phyloP scores from a whole-genome alignment of 2,329 filamentous ascomycete species.

The Penicillium sp. region DNA sequence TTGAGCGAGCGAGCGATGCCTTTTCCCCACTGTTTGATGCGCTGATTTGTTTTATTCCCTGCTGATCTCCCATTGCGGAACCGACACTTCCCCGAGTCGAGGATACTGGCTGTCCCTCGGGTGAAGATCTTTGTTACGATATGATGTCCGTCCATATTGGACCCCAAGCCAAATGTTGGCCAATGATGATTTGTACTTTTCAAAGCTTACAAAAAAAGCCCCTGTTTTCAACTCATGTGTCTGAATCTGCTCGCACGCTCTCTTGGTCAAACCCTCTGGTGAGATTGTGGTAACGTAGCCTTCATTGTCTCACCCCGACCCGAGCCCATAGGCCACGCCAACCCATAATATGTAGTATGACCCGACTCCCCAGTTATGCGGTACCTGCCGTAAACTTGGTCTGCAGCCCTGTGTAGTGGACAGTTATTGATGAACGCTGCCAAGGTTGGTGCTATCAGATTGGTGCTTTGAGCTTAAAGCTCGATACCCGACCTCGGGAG shows the following conservation, averaged over 20 bases:
- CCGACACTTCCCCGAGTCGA: conserved; percentile 2
- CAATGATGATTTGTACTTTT: conserved; percentile 11
- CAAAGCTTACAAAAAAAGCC: not conserved
- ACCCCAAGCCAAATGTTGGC: conserved; percentile 3
- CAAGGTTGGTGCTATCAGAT: too few species aligned
- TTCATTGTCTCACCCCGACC: too few species aligned
- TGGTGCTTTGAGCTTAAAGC: too few species aligned
- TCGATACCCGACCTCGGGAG: too few species aligned
- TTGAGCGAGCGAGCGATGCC: conserved; percentile 15
- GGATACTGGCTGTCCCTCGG: conserved; percentile 7
- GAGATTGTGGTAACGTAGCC: not conserved
- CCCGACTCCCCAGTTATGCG: too few species aligned
- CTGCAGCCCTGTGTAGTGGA: too few species aligned
- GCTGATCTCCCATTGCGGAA: conserved; percentile 1
- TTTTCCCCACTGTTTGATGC: not conserved
- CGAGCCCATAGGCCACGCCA: too few species aligned
- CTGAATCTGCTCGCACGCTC: not conserved
- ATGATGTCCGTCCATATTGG: not conserved
- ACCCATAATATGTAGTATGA: too few species aligned
- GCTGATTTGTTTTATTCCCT: not conserved
- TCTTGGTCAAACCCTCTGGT: not conserved
- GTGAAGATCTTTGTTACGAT: conserved; percentile 14
- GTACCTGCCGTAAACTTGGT: too few species aligned
- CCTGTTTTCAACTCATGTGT: not conserved
- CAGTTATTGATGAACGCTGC: too few species aligned